Evolutionary conservation across 2,329 filamentous ascomycete species (phyloP), one percentile per base, ranked within the genome.

Genomic region (Calonectria multiphialidica): DNA sequence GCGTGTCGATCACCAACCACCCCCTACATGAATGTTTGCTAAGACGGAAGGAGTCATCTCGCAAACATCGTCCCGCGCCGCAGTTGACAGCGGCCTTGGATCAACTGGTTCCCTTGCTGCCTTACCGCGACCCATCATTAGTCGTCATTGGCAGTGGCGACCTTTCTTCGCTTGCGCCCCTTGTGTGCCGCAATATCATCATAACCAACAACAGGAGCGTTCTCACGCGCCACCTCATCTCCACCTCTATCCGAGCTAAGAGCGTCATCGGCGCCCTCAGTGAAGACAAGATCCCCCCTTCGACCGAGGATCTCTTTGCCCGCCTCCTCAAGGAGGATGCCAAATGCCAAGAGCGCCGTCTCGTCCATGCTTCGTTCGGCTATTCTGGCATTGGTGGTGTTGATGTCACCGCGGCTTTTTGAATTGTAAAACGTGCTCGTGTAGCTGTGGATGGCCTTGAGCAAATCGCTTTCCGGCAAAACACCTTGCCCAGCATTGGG

Each of bases 251-350:
- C 33, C 15, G 50, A 18, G 28, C 45, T 44, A 47, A 50, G 37
- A 63, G 65, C 59, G 37, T 79, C 75, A 18, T 77, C 74, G 44
- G 82, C 81, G 5, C 87, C 88, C 80, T 95, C 93, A 0, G 92
- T 91, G 79, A 96, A 93, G 1, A 93, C 92, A 59, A 95, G 81
- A 82, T 95, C 92, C 25, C 94, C 94, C 15, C 86, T 89, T 67
- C 87, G 84, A 5, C 93, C 93, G 23, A 96, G 83, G 7, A 87
- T 81, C 57, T 92, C 89, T 47, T 87, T 86, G 18, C 89, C 87
- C 3, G 90, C 89, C 82, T 96, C 94, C 83, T 96, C 94, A 49
- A 96, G 84, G 69, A 96, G 82, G 61, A 96, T 91, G 1, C 94
- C 93, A 78, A 96, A 87, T 1, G 94, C 93, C 66, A 96, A 84